These are phyloP conservation scores for Phaeosphaeria sp. DNA, from an alignment of 2,329 filamentous ascomycete species.

Conservation along the genomic window DNA sequence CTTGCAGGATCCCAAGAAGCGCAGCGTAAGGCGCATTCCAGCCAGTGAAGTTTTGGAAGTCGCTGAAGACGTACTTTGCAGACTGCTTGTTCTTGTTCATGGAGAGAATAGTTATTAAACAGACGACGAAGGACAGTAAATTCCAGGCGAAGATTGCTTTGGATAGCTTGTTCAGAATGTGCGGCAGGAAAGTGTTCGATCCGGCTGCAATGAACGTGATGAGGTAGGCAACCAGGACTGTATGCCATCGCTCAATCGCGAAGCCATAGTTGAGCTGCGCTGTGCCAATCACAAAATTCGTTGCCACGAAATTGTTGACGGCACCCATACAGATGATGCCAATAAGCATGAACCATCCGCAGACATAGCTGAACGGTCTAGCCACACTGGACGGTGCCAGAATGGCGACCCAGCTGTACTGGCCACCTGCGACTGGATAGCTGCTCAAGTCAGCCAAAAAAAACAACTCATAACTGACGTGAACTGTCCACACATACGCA, in stretches of 20 bases:
- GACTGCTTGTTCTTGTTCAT: constrained; percentile 62
- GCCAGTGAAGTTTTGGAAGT: constrained; percentile 63
- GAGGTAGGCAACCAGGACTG: constrained; percentile 59
- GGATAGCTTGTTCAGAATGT: constrained; percentile 59
- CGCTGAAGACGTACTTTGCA: constrained; percentile 61
- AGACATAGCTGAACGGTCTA: constrained; percentile 47
- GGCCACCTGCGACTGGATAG: constrained; percentile 63
- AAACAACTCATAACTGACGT: neutral
- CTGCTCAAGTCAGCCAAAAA: constrained; percentile 13
- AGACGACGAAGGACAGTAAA: constrained; percentile 59
- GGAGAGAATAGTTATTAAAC: constrained; percentile 60
- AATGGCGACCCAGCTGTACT: constrained; percentile 65
- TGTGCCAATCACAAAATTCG: constrained; percentile 63
- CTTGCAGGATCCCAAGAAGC: constrained; percentile 61
- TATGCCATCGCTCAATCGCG: constrained; percentile 63
- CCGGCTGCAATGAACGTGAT: constrained; percentile 54
- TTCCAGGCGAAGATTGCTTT: constrained; percentile 61
- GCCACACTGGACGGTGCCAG: constrained; percentile 55
- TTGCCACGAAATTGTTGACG: constrained; percentile 61
- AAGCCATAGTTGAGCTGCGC: constrained; percentile 60
- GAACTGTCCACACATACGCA: constrained; percentile 33
- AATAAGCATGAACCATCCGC: constrained; percentile 46
- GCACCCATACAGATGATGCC: constrained; percentile 61
- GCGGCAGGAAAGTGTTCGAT: constrained; percentile 59
- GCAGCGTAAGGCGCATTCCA: constrained; percentile 59